Evolutionary conservation across 345 rosid species (phyloP), one percentile per base, ranked within the genome.

Genomic region (Eucalyptus urophylla): DNA sequence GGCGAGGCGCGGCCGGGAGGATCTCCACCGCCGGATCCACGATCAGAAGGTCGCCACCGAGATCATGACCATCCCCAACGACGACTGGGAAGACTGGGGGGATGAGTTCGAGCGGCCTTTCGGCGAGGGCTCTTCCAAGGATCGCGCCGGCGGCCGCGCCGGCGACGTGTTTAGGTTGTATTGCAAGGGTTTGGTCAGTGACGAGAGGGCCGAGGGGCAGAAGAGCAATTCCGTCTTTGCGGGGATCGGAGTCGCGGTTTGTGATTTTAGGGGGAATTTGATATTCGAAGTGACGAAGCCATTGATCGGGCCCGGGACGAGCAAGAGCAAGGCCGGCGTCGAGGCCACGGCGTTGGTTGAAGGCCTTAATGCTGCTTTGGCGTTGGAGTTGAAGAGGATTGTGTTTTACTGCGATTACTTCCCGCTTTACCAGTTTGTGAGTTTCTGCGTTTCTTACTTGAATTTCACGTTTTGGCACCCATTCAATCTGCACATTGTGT

Each of bases 41-140:
- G 97, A 97, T 88, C 96, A 94, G 92, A 90, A 90, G 43, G 90
- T 97, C 29, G 96, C 96, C 17, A 51, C 87, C 37, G 94, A 95
- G 88, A 92, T 97, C 56, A 87, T 92, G 89, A 88, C 21, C 69
- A 91, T 96, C 8, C 93, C 96, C 1, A 95, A 95, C 7, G 90
- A 85, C 24, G 96, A 93, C 40, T 96, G 99, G 98, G 86, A 53
- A 10, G 83, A 94, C 51, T 29, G 90, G 83, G 97, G 97, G 15
- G 95, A 93, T 80, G 22, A 88, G 33, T 94, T 90, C 90, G 87
- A 93, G 53, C 93, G 91, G 54, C 97, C 98, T 37, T 95, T 90
- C 89, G 87, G 92, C 11, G 91, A 88, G 22, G 91, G 90, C 5
- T 72, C 87, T 69, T 89, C 90, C 44, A 90, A 76, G 85, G 85